Evolutionary conservation across 495 filamentous ascomycete species (phyloP).

Genomic region (Penicillium roqueforti): DNA sequence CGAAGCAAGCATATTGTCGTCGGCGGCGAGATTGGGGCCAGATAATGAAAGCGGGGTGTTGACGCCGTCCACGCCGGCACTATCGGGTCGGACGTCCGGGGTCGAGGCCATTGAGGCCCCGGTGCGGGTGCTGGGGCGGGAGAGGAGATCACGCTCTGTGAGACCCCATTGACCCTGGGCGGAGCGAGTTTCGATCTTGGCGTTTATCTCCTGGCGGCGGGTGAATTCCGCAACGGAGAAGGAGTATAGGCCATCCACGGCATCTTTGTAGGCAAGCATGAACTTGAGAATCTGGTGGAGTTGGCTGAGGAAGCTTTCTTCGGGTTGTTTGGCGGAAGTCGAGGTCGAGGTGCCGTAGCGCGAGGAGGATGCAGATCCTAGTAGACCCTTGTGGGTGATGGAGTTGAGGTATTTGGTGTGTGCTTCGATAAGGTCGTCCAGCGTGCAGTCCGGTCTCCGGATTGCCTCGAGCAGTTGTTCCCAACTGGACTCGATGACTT

Average conservation of each 20-base stretch:
- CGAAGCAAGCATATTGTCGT: constrained; percentile 69
- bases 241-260: constrained; percentile 89
- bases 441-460: constrained; percentile 74
- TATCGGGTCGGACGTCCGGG: constrained; percentile 26
- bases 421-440: constrained; percentile 91
- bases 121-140: constrained; percentile 25
- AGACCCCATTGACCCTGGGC: constrained; percentile 60
- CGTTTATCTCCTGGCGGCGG: constrained; percentile 75
- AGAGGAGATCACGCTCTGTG: constrained; percentile 49
- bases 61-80: constrained; percentile 27
- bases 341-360: constrained; percentile 36
- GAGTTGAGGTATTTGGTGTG: constrained; percentile 86
- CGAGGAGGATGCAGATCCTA: constrained; percentile 60
- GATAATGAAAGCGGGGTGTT: constrained; percentile 33
- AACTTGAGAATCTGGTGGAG: constrained; percentile 87
- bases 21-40: constrained; percentile 35
- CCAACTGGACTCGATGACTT: constrained; percentile 96
- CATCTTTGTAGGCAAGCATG: constrained; percentile 92
- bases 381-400: constrained; percentile 94
- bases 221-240: constrained; percentile 94
- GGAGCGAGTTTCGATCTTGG: constrained; percentile 63
- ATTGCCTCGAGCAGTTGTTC: constrained; percentile 77
- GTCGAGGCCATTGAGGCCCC: constrained; percentile 29
- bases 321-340: constrained; percentile 49
- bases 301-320: constrained; percentile 84